Conservation (phyloP, 441 rosid species). For the Pelargonium fulgidum region DNA sequence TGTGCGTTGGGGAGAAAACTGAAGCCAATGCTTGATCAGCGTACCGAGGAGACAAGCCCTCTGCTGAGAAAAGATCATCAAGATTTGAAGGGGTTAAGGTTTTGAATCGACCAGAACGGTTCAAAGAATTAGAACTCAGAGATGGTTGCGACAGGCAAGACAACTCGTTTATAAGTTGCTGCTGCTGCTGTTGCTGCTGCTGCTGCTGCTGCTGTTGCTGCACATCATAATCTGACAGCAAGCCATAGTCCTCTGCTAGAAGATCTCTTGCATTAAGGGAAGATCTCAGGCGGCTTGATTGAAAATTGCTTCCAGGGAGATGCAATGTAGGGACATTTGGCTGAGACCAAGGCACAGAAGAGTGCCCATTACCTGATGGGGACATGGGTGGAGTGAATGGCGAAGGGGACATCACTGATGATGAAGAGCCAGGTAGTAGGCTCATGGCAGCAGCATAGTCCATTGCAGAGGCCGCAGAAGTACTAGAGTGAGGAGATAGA, state of each 20-base stretch:
- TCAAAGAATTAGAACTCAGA: slow-evolving; percentile 39
- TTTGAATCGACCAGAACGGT: slow-evolving; percentile 56
- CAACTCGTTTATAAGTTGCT: slow-evolving; percentile 42
- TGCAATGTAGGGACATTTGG: slow-evolving; percentile 64
- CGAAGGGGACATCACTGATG: slow-evolving; percentile 54
- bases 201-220: too few species aligned
- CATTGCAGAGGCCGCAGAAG: slow-evolving; percentile 49
- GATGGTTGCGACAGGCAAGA: slow-evolving; percentile 35
- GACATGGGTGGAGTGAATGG: slow-evolving; percentile 64
- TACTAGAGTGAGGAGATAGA: slow-evolving; percentile 54
- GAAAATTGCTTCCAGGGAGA: slow-evolving; percentile 54
- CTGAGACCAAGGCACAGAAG: slow-evolving; percentile 60
- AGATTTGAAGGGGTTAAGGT: slow-evolving; percentile 57
- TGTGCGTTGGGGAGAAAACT: slow-evolving; percentile 53
- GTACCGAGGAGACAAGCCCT: slow-evolving; percentile 55
- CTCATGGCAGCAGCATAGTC: slow-evolving; percentile 59
- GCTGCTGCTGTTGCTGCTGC: too few species aligned
- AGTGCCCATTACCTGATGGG: slow-evolving; percentile 56
- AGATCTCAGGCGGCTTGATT: slow-evolving; percentile 60
- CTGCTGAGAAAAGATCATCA: slow-evolving; percentile 60
- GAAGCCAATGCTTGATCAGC: slow-evolving; percentile 47
- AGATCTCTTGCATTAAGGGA: slow-evolving; percentile 59
- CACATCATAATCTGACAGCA: slow-evolving; percentile 50
- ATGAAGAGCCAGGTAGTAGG: slow-evolving; percentile 58
- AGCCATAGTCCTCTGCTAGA: slow-evolving; percentile 40